phyloP scores from a whole-genome alignment of 2,329 filamentous ascomycete genomes.

The Ceratocystis destructans region DNA sequence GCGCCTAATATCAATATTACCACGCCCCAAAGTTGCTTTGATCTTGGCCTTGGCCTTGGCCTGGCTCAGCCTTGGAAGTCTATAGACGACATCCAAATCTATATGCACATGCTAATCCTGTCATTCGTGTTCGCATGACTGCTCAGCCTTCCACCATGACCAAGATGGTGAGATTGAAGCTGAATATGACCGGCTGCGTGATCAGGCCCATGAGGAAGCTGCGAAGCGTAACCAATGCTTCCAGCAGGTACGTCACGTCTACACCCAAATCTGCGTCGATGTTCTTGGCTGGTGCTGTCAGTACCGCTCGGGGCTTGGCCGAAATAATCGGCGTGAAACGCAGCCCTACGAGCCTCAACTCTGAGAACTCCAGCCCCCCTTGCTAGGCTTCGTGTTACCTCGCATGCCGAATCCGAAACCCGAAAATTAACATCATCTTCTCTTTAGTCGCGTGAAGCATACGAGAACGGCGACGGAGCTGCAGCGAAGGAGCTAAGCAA shows the following conservation, averaged over 20 bases:
- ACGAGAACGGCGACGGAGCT: constrained; percentile 68
- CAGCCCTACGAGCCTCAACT: not conserved
- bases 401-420: not conserved
- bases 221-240: constrained; percentile 66
- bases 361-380: not conserved
- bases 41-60: not conserved
- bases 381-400: not conserved
- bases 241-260: constrained; percentile 40
- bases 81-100: too few relatives aligned
- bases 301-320: not conserved
- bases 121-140: not conserved
- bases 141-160: constrained; percentile 62
- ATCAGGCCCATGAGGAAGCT: constrained; percentile 68
- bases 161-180: constrained; percentile 55
- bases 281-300: not conserved
- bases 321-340: not conserved
- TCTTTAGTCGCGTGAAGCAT: constrained; percentile 60
- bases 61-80: too few relatives aligned
- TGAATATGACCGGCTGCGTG: constrained; percentile 85
- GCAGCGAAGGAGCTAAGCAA: constrained; percentile 72
- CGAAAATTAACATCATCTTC: not conserved
- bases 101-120: not conserved
- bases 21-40: not conserved
- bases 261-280: too few relatives aligned
- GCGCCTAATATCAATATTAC: not conserved